phyloP scores from a whole-genome alignment of 1,139 yeast genomes.

The Zhuliangozyma parablackwelliae region DNA sequence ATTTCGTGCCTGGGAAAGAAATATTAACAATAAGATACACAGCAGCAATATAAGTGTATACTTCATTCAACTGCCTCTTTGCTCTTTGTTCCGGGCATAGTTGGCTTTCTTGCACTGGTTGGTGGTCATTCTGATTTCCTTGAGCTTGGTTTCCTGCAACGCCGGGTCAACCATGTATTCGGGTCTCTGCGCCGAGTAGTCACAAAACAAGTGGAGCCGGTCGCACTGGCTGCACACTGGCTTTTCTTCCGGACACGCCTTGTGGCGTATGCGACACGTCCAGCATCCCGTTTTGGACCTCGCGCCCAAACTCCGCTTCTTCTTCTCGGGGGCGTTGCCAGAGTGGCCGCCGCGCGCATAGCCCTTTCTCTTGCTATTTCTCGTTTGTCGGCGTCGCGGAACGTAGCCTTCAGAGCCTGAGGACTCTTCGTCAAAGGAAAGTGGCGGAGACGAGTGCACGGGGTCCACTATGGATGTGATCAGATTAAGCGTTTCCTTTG shows the following conservation, averaged over 20 bases:
- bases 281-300: slow-evolving; percentile 63
- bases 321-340: too few relatives aligned
- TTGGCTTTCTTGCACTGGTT: not conserved
- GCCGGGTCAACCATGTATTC: slow-evolving; percentile 45
- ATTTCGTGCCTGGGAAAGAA: not conserved
- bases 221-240: slow-evolving; percentile 54
- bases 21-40: too few relatives aligned
- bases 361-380: slow-evolving; percentile 1
- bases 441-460: too few relatives aligned
- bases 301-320: slow-evolving; percentile 15
- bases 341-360: too few relatives aligned
- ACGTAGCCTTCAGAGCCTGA: slow-evolving; percentile 1
- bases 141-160: slow-evolving; percentile 40
- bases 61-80: too few relatives aligned
- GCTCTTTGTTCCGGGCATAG: too few relatives aligned
- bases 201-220: slow-evolving; percentile 49
- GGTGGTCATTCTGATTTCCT: slow-evolving; percentile 40
- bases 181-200: slow-evolving; percentile 51
- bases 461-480: too few relatives aligned
- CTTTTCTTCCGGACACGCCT: slow-evolving; percentile 59
- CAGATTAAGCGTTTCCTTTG: too few relatives aligned
- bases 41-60: too few relatives aligned
- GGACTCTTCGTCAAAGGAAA: too few relatives aligned
- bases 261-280: slow-evolving; percentile 65
- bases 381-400: slow-evolving; percentile 1